Evolutionary conservation across 371 early-diverging fungal genomes (phyloP), one percentile per base, ranked within the genome.

Genomic region (Entomophthora muscae): DNA sequence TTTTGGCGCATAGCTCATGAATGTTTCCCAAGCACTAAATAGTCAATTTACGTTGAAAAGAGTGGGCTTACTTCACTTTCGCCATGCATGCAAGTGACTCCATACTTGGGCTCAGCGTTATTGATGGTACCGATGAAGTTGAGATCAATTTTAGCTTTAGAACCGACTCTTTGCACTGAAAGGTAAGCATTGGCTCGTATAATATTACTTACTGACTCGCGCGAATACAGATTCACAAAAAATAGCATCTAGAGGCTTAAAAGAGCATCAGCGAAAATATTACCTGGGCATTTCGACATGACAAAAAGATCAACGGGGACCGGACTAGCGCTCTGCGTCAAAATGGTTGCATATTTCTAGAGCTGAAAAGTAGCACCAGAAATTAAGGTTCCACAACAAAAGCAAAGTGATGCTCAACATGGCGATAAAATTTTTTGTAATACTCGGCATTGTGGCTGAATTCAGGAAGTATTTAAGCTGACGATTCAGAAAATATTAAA

Each of bases 201-300:
- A 17, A 27, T 12, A 55, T 10, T 24, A 55, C 56, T 55, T 55
- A 55, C 56, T 17, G 26, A 59, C 60, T n/a, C 22, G 5, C 17
- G 17, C 10, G 22, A 59, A 59, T 13, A 59, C 32, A 30, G 27
- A 26, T 32, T 59, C 60, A 32, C 60, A 59, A 32, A 26, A 32
- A 27, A 59, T 26, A 59, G 60, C 60, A 59, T 59, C 60, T 59
- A 32, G 17, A 24, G n/a, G n/a, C 12, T 55, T 7, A 55, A 59
- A 30, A 26, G 10, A 59, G 60, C 13, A 27, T 10, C 3, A 59
- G 23, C 24, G 13, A 30, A 32, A 32, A 10, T 30, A 17, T 26
- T 59, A 59, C 60, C 60, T 59, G 60, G 60, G 32, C 60, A 59
- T 59, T 59, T 59, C 32, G 60, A 59, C 60, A 59, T 59, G 5